Evolutionary conservation across 2,329 filamentous ascomycete species (phyloP), one percentile per base, ranked within the genome.

Genomic region (Colletotrichum magnum): DNA sequence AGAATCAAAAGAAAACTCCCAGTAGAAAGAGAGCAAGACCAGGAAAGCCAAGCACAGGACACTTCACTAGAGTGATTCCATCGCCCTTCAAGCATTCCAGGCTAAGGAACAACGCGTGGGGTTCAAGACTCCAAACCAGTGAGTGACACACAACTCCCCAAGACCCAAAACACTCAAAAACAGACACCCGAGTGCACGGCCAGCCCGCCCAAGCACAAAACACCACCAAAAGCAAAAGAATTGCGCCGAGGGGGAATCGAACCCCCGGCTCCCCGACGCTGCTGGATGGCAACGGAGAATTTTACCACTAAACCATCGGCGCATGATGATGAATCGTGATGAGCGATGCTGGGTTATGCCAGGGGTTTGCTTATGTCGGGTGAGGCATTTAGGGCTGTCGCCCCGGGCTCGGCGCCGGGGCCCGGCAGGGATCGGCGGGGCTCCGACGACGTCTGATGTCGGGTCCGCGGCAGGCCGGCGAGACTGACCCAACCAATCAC

Each of bases 221-320:
- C 16, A 16, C 3, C 9, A n/a, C n/a, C 36, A 18, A 50, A 24
- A 26, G 2, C 13, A 28, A 64, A 68, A 64, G 18, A 1, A 9
- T 0, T 68, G 59, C 64, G 64, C 60, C 64, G 64, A 68, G 64
- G 64, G 64, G 64, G 64, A 68, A 68, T 68, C 64, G 64, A 68
- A 68, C 64, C 64, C 64, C 64, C 64, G 64, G 58, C 64, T 67
- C 64, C 64, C 64, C 64, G 64, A 67, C 64, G 64, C 43, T 67
- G 64, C 58, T 64, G 0, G 52, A 68, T 68, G 64, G 64, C 64
- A 68, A 68, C 64, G 64, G 64, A 68, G 64, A 68, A 68, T 68
- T 68, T 68, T 68, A 68, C 64, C 65, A 64, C 65, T 68, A 68
- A 68, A 68, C 65, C 65, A 68, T 68, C 60, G 65, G 61, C 65